Percentiles rank a stretch among this genome's conserved stretches.
Evolutionary conservation across 495 filamentous ascomycete species (phyloP).

Genomic region (Penicillium paradoxum): DNA sequence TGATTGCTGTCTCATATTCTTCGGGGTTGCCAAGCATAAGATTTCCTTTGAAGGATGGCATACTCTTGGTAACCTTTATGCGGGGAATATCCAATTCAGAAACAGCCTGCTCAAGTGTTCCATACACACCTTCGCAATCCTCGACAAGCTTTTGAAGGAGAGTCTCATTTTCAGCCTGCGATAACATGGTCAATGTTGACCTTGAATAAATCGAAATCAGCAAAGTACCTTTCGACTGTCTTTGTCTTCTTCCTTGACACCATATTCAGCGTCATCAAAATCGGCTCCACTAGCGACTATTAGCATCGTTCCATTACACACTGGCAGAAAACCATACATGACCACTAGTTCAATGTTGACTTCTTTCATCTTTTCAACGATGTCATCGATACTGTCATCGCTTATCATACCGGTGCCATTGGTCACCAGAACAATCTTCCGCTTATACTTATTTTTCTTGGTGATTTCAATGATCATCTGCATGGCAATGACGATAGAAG

Average conservation of each 20-base stretch:
- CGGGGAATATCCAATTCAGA: conserved; percentile 70
- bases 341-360: conserved; percentile 72
- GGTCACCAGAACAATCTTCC: conserved; percentile 79
- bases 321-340: conserved; percentile 53
- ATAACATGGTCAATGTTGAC: background rate
- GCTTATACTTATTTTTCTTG: conserved; percentile 84
- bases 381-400: conserved; percentile 55
- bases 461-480: conserved; percentile 78
- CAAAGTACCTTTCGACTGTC: conserved; percentile 53
- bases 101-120: conserved; percentile 80
- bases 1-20: conserved; percentile 69
- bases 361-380: conserved; percentile 64
- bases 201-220: background rate
- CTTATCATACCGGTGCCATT: conserved; percentile 71
- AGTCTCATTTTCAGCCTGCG: conserved; percentile 60
- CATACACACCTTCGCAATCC: conserved; percentile 63
- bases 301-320: conserved; percentile 14
- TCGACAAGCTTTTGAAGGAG: conserved; percentile 59
- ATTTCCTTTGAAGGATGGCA: conserved; percentile 70
- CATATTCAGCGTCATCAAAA: conserved; percentile 89
- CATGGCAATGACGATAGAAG: conserved; percentile 77
- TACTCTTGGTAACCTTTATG: conserved; percentile 65
- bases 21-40: conserved; percentile 75
- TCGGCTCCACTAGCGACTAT: conserved; percentile 71
- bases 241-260: conserved; percentile 92